Evolutionary conservation across 176 grass and related monocot genomes (phyloP).

Genomic region (Ensete glaucum): DNA sequence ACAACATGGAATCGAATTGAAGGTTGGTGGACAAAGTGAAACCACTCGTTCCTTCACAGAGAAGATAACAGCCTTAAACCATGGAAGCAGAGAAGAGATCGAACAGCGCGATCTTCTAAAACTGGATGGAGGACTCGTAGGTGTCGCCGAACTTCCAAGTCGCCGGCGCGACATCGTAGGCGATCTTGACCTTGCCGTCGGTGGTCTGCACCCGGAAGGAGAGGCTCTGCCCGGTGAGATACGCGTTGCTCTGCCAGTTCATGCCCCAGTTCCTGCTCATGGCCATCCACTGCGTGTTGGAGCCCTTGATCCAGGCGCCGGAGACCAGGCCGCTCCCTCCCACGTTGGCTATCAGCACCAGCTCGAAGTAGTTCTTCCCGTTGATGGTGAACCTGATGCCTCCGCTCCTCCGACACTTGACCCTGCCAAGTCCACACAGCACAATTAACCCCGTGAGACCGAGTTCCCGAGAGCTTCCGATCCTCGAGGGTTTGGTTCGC

Average conservation of each 20-base stretch:
- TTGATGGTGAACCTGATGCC: constrained; percentile 15
- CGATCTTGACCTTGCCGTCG: not conserved
- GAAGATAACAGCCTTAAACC: no score
- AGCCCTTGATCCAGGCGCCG: not conserved
- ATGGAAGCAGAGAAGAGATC: no score
- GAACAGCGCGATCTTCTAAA: not conserved
- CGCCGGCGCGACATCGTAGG: constrained; percentile 2
- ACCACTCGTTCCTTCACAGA: no score
- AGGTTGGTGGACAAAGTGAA: no score
- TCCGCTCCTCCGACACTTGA: not conserved
- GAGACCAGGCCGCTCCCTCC: constrained; percentile 7
- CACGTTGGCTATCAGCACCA: constrained; percentile 2
- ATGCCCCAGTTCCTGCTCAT: constrained; percentile 15
- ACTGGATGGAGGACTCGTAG: constrained; percentile 2
- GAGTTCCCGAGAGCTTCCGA: no score
- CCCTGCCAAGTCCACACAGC: not conserved
- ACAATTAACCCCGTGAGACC: not conserved
- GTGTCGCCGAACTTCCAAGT: not conserved
- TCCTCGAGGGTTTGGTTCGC: no score
- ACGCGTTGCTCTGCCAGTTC: constrained; percentile 11
- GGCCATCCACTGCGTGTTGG: constrained; percentile 2
- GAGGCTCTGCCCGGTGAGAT: not conserved
- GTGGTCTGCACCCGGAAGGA: constrained; percentile 6
- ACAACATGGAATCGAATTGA: no score
- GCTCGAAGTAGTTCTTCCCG: constrained; percentile 12